Conservation (phyloP, 2,329 filamentous ascomycete species). For the Xylaria sp. region DNA sequence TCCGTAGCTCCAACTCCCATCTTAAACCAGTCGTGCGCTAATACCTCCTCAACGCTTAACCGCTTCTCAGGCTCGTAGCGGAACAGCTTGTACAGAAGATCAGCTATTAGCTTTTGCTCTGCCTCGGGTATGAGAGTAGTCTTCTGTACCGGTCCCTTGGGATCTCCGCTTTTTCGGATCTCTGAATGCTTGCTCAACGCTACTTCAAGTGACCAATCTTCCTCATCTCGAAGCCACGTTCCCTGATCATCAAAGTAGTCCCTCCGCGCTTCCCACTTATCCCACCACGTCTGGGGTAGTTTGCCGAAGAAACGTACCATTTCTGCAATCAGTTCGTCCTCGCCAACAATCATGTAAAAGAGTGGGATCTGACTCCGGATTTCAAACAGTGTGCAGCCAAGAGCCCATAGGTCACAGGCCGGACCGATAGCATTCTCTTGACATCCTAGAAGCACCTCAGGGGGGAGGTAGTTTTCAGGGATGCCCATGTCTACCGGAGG, state of each 20-base stretch:
- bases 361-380: neutral
- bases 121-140: neutral
- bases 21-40: no score
- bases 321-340: neutral
- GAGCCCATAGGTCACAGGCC: neutral
- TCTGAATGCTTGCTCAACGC: neutral
- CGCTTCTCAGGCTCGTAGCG: neutral
- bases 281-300: neutral
- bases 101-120: neutral
- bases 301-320: neutral
- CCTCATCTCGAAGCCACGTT: neutral
- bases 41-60: no score
- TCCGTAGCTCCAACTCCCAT: no score
- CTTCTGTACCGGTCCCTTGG: neutral
- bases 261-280: neutral
- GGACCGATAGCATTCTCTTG: neutral
- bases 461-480: neutral
- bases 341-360: neutral
- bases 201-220: neutral
- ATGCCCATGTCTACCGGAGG: neutral
- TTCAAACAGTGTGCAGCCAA: neutral
- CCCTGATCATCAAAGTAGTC: neutral
- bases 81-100: neutral
- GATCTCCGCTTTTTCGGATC: neutral
- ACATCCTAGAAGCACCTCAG: neutral